These are phyloP conservation scores for Aegilops sharonensis DNA, from an alignment of 176 grass and related monocot genomes.

Conservation along the genomic window DNA sequence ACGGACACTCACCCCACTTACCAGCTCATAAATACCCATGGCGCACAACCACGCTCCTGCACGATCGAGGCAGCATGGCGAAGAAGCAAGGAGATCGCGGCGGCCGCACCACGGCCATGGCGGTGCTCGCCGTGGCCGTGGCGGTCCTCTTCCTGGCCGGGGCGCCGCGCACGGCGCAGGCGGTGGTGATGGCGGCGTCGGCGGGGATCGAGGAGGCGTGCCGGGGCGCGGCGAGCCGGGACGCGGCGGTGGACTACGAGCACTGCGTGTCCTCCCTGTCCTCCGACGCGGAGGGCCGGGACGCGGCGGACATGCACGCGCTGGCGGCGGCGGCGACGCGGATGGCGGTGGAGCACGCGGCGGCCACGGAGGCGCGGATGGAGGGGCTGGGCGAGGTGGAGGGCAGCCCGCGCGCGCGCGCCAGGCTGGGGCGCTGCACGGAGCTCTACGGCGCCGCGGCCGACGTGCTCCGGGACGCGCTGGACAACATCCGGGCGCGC, in stretches of 20 bases:
- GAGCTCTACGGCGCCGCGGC: conserved; percentile 42
- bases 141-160: background rate
- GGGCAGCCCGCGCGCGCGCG: conserved; percentile 15
- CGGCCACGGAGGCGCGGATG: conserved; percentile 39
- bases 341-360: conserved; percentile 41
- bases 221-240: background rate
- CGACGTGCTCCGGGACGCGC: conserved; percentile 44
- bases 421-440: conserved; percentile 26
- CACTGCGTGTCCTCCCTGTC: conserved; percentile 40
- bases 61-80: background rate
- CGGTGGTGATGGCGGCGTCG: background rate
- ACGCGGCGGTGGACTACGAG: conserved; percentile 19
- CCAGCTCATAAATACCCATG: background rate
- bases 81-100: background rate
- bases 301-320: conserved; percentile 20
- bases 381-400: conserved; percentile 40
- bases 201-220: conserved; percentile 40
- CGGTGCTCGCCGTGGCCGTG: background rate
- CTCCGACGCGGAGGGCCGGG: conserved; percentile 3
- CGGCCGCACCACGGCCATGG: background rate
- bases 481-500: conserved; percentile 44
- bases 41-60: background rate
- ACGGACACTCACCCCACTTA: background rate
- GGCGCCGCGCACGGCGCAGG: background rate
- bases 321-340: conserved; percentile 32